Conservation (phyloP, 2,329 filamentous ascomycete species). For the Lecanosticta acicola region DNA sequence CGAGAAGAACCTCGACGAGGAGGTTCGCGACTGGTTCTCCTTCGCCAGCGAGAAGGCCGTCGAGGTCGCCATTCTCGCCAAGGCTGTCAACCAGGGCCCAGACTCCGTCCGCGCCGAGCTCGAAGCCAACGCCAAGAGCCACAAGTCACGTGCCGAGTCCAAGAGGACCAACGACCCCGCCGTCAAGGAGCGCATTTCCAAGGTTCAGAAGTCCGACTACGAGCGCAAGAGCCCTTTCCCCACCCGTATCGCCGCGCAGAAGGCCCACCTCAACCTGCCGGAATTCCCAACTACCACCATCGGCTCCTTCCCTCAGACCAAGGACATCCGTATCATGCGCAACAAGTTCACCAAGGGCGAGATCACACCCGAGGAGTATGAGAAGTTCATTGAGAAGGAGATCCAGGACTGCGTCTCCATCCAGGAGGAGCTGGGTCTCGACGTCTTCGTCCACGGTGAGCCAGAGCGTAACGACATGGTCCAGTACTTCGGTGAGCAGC, state of each 20-base stretch:
- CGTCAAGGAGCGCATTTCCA: slow-evolving; percentile 93
- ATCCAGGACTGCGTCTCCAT: slow-evolving; percentile 92
- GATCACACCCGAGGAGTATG: slow-evolving; percentile 86
- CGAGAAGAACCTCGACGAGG: slow-evolving; percentile 95
- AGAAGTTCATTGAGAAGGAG: slow-evolving; percentile 99
- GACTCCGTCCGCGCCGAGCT: slow-evolving; percentile 80
- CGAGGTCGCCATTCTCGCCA: slow-evolving; percentile 89
- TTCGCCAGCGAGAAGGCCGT: slow-evolving; percentile 92
- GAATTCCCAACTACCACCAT: slow-evolving; percentile 99
- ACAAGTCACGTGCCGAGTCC: slow-evolving; percentile 84
- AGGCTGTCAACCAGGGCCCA: slow-evolving; percentile 91
- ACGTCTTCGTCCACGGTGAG: slow-evolving; percentile 97
- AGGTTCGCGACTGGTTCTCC: slow-evolving; percentile 97
- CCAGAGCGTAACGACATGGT: slow-evolving; percentile 99
- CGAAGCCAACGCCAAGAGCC: slow-evolving; percentile 93
- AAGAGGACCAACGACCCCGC: slow-evolving; percentile 93
- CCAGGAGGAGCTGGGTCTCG: slow-evolving; percentile 95
- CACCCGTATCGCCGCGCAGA: slow-evolving; percentile 76
- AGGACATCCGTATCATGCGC: slow-evolving; percentile 92
- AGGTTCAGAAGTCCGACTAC: slow-evolving; percentile 79
- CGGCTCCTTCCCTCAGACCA: slow-evolving; percentile 98
- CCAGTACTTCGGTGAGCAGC: slow-evolving; percentile 97
- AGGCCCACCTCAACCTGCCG: slow-evolving; percentile 86
- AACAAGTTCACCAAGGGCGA: slow-evolving; percentile 99
- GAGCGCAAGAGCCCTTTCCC: slow-evolving; percentile 89